Conservation (phyloP, 2,329 filamentous ascomycete species). For the Colletotrichum somersetense region DNA sequence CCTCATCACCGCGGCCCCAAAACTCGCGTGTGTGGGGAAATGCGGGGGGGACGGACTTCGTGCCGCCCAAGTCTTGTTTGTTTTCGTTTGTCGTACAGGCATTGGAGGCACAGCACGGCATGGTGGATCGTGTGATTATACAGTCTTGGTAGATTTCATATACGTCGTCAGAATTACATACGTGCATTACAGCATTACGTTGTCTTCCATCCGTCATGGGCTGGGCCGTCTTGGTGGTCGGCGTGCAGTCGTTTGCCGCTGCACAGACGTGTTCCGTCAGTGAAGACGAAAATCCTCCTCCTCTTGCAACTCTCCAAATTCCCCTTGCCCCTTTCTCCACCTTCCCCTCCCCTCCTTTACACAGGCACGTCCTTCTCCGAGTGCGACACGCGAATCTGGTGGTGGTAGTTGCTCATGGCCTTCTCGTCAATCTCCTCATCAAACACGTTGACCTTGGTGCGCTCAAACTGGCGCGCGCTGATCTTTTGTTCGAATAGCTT, state of each 20-base stretch:
- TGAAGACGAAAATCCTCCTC: neutral
- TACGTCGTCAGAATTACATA: constrained; percentile 37
- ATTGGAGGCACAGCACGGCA: neutral
- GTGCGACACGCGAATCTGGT: constrained; percentile 52
- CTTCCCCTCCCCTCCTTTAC: neutral
- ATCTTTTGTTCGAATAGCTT: constrained; percentile 82
- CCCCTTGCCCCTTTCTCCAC: no score
- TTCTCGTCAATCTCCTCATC: constrained; percentile 60
- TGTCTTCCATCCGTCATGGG: constrained; percentile 9
- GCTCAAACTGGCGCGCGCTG: constrained; percentile 78
- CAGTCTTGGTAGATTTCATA: constrained; percentile 28
- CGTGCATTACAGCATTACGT: constrained; percentile 33
- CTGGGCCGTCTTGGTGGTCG: neutral
- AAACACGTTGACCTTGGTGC: constrained; percentile 69
- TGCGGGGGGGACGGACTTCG: constrained; percentile 31
- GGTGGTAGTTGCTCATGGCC: constrained; percentile 63
- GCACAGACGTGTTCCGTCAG: neutral
- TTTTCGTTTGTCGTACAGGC: neutral
- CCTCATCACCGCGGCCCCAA: neutral
- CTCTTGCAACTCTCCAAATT: neutral
- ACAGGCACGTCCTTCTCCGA: constrained; percentile 44
- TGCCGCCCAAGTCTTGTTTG: neutral
- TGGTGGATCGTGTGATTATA: neutral
- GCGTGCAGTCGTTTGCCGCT: neutral
- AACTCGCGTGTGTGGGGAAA: constrained; percentile 5